A percentile compares a stretch with the other conserved stretches of the same genome.
These are phyloP conservation scores for Syzygium oleosum DNA, from an alignment of 345 rosid species.

Conservation along the genomic window DNA sequence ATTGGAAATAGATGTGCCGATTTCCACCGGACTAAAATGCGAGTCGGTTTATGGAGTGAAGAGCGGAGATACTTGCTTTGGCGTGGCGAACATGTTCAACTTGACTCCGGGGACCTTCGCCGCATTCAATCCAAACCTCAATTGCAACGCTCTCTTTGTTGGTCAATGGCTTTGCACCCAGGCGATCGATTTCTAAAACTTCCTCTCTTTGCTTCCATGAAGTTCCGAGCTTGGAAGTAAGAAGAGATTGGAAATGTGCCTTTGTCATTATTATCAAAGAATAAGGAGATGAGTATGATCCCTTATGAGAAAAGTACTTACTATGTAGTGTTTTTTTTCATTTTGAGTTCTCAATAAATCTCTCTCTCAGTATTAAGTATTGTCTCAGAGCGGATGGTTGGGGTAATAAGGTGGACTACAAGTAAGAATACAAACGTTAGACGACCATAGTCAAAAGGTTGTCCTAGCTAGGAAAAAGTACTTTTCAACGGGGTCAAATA, in stretches of 20 bases:
- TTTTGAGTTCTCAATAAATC: too few species aligned
- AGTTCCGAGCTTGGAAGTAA: not conserved
- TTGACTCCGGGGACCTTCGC: not conserved
- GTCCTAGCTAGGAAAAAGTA: too few species aligned
- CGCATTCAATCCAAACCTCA: slow-evolving; percentile 4
- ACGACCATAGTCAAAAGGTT: not conserved
- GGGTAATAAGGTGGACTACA: not conserved
- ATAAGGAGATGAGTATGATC: not conserved
- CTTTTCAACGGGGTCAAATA: too few species aligned
- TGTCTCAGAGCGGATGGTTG: not conserved
- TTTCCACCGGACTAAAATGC: not conserved
- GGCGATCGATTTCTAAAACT: not conserved
- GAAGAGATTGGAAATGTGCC: not conserved
- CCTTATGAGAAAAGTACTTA: not conserved
- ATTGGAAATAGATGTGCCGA: not conserved
- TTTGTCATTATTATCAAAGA: not conserved
- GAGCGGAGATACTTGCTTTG: slow-evolving; percentile 1
- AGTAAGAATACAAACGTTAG: not conserved
- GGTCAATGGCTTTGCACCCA: not conserved
- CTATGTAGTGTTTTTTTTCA: too few species aligned
- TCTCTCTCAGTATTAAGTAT: too few species aligned
- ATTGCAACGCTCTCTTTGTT: not conserved
- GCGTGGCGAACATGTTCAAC: not conserved
- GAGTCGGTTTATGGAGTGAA: not conserved
- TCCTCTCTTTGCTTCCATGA: not conserved